A percentile compares a stretch with the other conserved stretches of the same genome.
phyloP scores from a whole-genome alignment of 805 yeast species.

The Candida adriatica region DNA sequence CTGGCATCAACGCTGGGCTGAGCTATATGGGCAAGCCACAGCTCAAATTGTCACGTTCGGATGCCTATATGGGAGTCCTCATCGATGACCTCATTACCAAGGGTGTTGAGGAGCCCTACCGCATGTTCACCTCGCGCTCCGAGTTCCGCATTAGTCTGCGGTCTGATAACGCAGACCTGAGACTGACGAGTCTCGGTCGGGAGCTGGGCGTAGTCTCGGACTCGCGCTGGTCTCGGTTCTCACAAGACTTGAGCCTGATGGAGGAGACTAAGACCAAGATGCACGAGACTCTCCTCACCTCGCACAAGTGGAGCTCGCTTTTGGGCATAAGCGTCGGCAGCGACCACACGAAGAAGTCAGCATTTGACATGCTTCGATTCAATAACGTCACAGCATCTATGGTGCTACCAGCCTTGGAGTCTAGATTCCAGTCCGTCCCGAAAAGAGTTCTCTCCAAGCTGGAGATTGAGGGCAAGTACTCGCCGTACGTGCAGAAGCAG shows the following conservation, averaged over 20 bases:
- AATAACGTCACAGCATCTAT: slow-evolving; percentile 28
- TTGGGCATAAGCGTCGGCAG: slow-evolving; percentile 45
- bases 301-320: slow-evolving; percentile 55
- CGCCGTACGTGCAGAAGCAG: slow-evolving; percentile 73
- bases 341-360: slow-evolving; percentile 48
- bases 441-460: slow-evolving; percentile 50
- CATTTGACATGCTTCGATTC: slow-evolving; percentile 65
- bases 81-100: slow-evolving; percentile 91
- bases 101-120: slow-evolving; percentile 94
- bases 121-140: slow-evolving; percentile 96
- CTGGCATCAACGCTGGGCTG: slow-evolving; percentile 93
- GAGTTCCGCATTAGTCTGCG: slow-evolving; percentile 88
- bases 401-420: slow-evolving; percentile 12
- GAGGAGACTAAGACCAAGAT: slow-evolving; percentile 40
- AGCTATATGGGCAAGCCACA: slow-evolving; percentile 33
- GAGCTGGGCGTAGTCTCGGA: slow-evolving; percentile 60
- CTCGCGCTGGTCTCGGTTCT: slow-evolving; percentile 45
- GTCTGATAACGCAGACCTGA: slow-evolving; percentile 87
- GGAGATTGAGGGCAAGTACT: slow-evolving; percentile 75
- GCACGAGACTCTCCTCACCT: slow-evolving; percentile 37
- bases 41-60: slow-evolving; percentile 59
- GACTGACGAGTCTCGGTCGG: slow-evolving; percentile 69
- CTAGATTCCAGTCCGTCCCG: slow-evolving; percentile 27
- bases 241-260: slow-evolving; percentile 37
- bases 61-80: slow-evolving; percentile 88